Conservation (phyloP, 2,329 filamentous ascomycete species). For the Diaporthe velutina region DNA sequence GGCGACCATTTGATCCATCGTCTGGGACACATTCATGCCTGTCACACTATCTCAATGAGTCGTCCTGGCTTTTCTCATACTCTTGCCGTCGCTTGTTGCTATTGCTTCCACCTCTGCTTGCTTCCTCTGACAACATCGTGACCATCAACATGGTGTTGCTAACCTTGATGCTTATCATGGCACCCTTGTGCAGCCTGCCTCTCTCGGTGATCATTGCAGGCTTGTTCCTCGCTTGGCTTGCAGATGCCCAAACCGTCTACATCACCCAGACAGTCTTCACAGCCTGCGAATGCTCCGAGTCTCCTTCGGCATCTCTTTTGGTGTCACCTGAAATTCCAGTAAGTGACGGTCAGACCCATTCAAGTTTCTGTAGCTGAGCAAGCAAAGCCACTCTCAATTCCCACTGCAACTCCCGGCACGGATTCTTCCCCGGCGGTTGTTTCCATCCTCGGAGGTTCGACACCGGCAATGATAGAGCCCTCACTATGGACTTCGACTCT, state of each 20-base stretch:
- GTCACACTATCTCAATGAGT: neutral
- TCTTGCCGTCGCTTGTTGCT: neutral
- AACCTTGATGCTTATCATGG: constrained; percentile 15
- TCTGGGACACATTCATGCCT: too few relatives aligned
- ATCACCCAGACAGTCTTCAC: constrained; percentile 39
- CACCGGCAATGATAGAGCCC: neutral
- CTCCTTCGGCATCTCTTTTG: neutral
- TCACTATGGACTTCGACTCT: constrained; percentile 26
- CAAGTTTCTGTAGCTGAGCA: neutral
- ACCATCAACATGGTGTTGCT: constrained; percentile 1
- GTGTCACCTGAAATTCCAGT: constrained; percentile 24
- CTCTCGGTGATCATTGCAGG: constrained; percentile 9
- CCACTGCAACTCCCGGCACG: neutral
- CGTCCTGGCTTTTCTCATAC: neutral
- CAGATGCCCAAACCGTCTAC: constrained; percentile 32
- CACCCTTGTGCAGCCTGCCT: constrained; percentile 6
- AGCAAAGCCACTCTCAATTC: constrained; percentile 13
- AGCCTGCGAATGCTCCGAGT: constrained; percentile 34
- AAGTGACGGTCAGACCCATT: neutral
- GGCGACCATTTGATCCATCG: too few relatives aligned
- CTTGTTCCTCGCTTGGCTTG: constrained; percentile 25
- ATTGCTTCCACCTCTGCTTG: neutral
- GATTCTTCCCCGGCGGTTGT: constrained; percentile 17
- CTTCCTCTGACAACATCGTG: neutral
- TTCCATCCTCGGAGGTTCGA: constrained; percentile 22